Evolutionary conservation across 306 rosid genomes (phyloP).

Genomic region (Rubus idaeus): DNA sequence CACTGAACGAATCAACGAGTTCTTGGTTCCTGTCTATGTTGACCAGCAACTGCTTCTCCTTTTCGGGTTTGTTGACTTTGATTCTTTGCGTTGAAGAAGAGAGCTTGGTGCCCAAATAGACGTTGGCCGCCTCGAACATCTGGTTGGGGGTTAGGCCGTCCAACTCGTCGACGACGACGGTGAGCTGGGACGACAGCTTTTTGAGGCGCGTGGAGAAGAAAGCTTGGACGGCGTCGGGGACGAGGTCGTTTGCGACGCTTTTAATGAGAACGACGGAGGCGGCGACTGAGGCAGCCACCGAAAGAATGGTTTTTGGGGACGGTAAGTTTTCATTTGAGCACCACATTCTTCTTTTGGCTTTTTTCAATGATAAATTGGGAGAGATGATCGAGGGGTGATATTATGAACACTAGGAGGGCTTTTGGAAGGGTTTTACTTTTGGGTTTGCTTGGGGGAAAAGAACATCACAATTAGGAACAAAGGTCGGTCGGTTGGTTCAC

Average conservation of each 20-base stretch:
- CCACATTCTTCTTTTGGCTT: neutral
- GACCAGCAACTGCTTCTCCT: constrained; percentile 34
- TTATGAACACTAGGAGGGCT: neutral
- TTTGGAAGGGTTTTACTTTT: neutral
- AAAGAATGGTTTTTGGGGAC: constrained; percentile 28
- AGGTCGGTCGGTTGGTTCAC: neutral
- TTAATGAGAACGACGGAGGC: constrained; percentile 42
- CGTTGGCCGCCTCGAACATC: constrained; percentile 45
- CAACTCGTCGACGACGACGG: constrained; percentile 46
- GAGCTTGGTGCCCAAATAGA: constrained; percentile 41
- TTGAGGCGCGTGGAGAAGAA: constrained; percentile 30
- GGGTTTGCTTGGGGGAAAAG: neutral
- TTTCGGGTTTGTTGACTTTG: constrained; percentile 41
- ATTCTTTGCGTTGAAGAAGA: constrained; percentile 25
- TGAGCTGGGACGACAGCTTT: constrained; percentile 37
- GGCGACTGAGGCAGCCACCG: constrained; percentile 45
- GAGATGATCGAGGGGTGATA: neutral
- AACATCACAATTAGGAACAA: neutral
- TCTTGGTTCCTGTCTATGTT: constrained; percentile 46
- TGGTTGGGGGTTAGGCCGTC: constrained; percentile 49
- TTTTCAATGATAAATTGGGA: neutral
- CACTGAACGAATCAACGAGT: constrained; percentile 34
- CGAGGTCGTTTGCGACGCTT: constrained; percentile 32
- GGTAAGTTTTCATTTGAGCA: constrained; percentile 16
- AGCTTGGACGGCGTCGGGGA: constrained; percentile 34